These are phyloP conservation scores for Xerocomellus amylosporus DNA, from an alignment of 768 basidiomycete species.

Conservation along the genomic window DNA sequence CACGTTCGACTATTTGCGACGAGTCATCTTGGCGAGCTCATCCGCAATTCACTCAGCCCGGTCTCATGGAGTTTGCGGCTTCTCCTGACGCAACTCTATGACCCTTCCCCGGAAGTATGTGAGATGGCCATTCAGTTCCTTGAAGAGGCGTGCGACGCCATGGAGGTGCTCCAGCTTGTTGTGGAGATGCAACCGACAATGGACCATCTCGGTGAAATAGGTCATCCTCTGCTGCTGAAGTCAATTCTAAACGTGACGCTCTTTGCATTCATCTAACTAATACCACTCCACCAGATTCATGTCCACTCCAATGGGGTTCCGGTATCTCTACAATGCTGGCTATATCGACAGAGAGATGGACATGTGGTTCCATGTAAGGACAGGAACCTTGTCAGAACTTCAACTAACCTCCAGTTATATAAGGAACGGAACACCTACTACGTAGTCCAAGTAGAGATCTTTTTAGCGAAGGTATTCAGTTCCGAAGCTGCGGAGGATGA, in stretches of 20 bases:
- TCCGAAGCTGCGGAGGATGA: conserved; percentile 55
- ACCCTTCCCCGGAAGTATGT: conserved; percentile 86
- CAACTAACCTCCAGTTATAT: conserved; percentile 5
- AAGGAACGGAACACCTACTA: conserved; percentile 94
- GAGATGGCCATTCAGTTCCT: conserved; percentile 87
- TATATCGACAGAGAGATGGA: conserved; percentile 97
- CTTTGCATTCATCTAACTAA: not conserved
- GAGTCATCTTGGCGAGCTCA: conserved; percentile 76
- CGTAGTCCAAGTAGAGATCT: conserved; percentile 91
- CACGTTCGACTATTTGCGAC: conserved; percentile 89
- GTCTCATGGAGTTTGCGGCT: conserved; percentile 89
- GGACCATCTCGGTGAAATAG: conserved; percentile 93
- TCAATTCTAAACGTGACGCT: conserved; percentile 35
- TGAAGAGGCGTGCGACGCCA: conserved; percentile 84
- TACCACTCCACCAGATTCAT: conserved; percentile 63
- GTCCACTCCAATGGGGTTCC: conserved; percentile 90
- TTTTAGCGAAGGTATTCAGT: conserved; percentile 76
- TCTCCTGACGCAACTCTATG: conserved; percentile 93
- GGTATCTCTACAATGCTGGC: conserved; percentile 84
- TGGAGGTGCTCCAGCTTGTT: conserved; percentile 81
- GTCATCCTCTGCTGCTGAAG: conserved; percentile 85
- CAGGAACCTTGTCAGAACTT: not conserved
- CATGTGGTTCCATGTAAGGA: conserved; percentile 86
- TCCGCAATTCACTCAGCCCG: conserved; percentile 58
- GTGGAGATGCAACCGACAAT: conserved; percentile 94